These are phyloP conservation scores for Pseudogymnoascus sp. DNA, from an alignment of 2,329 filamentous ascomycete species.

Conservation along the genomic window DNA sequence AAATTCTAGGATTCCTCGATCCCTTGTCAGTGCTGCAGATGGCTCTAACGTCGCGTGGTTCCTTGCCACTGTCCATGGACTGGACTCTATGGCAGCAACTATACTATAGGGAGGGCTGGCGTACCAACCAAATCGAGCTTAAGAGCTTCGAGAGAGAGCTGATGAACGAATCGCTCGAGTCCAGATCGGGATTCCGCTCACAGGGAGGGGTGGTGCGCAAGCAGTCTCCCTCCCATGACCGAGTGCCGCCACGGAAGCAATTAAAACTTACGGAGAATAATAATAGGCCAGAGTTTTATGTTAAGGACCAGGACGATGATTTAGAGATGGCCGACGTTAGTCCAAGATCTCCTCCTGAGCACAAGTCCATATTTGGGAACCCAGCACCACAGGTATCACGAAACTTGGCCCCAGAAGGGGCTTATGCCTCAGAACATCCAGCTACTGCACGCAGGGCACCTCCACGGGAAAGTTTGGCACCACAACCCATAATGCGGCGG, in stretches of 20 bases:
- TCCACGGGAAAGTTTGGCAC: neutral
- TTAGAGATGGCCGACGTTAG: neutral
- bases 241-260: neutral
- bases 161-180: constrained; percentile 19
- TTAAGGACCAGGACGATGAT: constrained; percentile 1
- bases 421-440: neutral
- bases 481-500: neutral
- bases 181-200: constrained; percentile 7
- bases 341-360: neutral
- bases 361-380: constrained; percentile 2
- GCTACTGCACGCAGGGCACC: neutral
- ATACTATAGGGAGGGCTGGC: constrained; percentile 83
- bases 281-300: neutral
- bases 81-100: constrained; percentile 78
- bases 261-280: neutral
- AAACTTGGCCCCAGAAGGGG: neutral
- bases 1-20: constrained; percentile 81
- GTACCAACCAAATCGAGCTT: constrained; percentile 60
- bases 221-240: neutral
- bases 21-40: constrained; percentile 72
- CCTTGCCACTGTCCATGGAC: constrained; percentile 76
- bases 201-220: constrained; percentile 10
- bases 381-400: neutral
- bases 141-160: constrained; percentile 54
- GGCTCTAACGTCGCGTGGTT: constrained; percentile 70